Percentiles rank a stretch among this genome's conserved stretches.
These are phyloP conservation scores for Populus hybrid DNA, from an alignment of 441 rosid species.

Conservation along the genomic window DNA sequence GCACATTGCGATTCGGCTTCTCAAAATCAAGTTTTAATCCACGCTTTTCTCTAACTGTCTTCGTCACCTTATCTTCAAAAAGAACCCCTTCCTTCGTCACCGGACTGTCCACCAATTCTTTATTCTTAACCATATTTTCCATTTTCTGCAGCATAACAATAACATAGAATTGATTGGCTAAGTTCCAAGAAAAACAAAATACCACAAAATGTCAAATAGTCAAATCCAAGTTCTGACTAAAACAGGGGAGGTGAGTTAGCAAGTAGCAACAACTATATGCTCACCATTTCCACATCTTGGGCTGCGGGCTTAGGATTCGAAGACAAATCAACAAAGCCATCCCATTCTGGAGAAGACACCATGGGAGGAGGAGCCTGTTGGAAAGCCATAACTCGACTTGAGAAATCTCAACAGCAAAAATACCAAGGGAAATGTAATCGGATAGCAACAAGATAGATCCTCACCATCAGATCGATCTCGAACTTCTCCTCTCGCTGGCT, in stretches of 20 bases:
- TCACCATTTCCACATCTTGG: constrained; percentile 50
- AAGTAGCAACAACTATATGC: constrained; percentile 18
- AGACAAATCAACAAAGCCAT: constrained; percentile 45
- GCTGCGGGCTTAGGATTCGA: constrained; percentile 43
- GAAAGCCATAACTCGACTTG: constrained; percentile 17
- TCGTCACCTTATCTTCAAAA: constrained; percentile 34
- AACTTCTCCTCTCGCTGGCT: constrained; percentile 50
- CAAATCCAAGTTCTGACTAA: background rate
- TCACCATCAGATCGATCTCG: constrained; percentile 88
- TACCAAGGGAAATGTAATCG: constrained; percentile 16
- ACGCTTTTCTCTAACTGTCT: constrained; percentile 25
- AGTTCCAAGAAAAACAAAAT: background rate
- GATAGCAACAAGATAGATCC: constrained; percentile 22
- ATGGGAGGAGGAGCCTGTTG: constrained; percentile 69
- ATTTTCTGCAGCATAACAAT: constrained; percentile 40
- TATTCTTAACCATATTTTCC: constrained; percentile 36
- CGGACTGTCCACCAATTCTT: constrained; percentile 18
- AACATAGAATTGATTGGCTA: background rate
- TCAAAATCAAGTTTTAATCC: constrained; percentile 61
- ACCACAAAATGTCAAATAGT: background rate
- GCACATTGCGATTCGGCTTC: constrained; percentile 42
- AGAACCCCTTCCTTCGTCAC: constrained; percentile 27
- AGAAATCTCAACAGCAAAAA: constrained; percentile 16
- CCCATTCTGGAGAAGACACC: constrained; percentile 60
- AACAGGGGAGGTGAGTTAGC: background rate